Base-by-base conservation (phyloP, 108 stramenopile genomes). In the Craspedostauros australis region DNA sequence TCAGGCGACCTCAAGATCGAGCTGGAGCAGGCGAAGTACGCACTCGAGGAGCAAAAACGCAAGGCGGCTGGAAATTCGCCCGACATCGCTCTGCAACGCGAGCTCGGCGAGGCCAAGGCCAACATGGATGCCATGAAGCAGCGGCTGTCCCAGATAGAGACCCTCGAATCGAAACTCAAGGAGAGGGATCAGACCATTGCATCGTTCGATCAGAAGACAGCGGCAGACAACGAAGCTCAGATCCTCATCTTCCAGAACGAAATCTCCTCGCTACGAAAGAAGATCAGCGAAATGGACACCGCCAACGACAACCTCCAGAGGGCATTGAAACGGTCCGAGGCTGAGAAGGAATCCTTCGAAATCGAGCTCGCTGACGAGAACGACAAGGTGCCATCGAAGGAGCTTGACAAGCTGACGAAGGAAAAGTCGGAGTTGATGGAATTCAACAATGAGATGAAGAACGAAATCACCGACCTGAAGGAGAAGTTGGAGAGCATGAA, bases 211-310 rank as follows among this genome's bases (percentile, higher is more conserved):
- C 30, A 50, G 33, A 22, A 6, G 4, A 12, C 32, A 3, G n/a
- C 4, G 5, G 37, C 8, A 2, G 19, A 4, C 22, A 50, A 59
- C 37, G 70, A 72, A 47, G 28, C 28, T 12, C 46, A 68, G 39
- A 39, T 75, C 14, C 42, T 45, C 6, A 46, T 59, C 15, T 55
- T 83, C 15, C 60, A 66, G 45, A 62, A 69, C 7, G 73, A 84
- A 39, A 44, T 76, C 6, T 54, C 26, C 20, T 45, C 60, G 4
- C 54, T 81, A 38, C 68, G 60, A 7, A 40, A 26, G 12, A 61
- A 63, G 43, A 57, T 70, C 21, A 50, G 42, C 24, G 53, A 62
- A 49, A 43, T 75, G 19, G n/a, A n/a, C n/a, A n/a, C n/a, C n/a
- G n/a, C n/a, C n/a, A n/a, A n/a, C n/a, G n/a, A n/a, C n/a, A n/a